Evolutionary conservation across 345 rosid species (phyloP), one percentile per base, ranked within the genome.

Genomic region (Linum lewisii): DNA sequence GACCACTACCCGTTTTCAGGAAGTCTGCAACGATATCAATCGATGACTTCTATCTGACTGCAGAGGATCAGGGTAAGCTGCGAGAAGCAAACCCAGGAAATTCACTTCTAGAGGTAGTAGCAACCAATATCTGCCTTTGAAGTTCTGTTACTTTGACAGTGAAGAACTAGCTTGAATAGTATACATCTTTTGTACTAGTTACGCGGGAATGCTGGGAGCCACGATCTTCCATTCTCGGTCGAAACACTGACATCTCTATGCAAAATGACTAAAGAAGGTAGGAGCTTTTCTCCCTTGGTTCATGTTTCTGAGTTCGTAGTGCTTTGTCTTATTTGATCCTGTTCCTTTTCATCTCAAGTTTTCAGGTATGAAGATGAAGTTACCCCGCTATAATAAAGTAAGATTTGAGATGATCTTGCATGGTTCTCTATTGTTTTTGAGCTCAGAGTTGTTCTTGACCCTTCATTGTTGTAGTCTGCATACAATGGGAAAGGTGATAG

Each of bases 171-270:
- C 34, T 29, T 29, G 34, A 29, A 29, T 29, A 29, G 34, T 29
- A 42, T 42, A 42, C 47, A 42, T 4, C 14, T 24, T 57, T 11
- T 51, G 20, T 57, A 38, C 25, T 74, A 92, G 98, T 73, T 77
- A 37, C 95, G 98, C 32, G 93, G 98, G 66, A 92, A 92, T 73
- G 87, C 98, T 63, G 98, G 98, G 69, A 92, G 88, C 75, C 98
- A 92, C 79, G 98, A 92, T 82, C 97, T 92, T 70, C 78, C 75
- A 57, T 74, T 92, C 58, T 83, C 98, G n/a, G 68, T 83, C 8
- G 84, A 92, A 67, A 84, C 95, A 53, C 65, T 88, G 55, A 68
- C 81, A 29, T 67, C 78, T 52, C 53, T 85, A 25, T 73, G 57
- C 74, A 79, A 81, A 47, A 73, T 89, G 66, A 86, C 81, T 42